Evolutionary conservation across 1,284 basidiomycete genomes (phyloP), one percentile per base, ranked within the genome.

Genomic region (Inonotus obliquus): DNA sequence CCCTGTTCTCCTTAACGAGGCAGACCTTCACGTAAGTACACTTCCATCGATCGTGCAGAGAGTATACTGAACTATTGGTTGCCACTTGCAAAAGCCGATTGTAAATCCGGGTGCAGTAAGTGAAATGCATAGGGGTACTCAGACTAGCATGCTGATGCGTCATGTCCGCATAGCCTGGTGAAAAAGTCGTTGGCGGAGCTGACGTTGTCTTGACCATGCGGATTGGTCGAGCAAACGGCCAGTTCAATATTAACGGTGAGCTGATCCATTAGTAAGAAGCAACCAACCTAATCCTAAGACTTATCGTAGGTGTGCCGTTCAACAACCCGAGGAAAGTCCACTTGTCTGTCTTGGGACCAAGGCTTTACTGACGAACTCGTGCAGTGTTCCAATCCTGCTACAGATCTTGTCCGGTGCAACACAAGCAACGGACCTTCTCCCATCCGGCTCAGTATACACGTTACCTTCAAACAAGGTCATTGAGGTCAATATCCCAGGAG

Each of bases 391-490:
- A 0, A 76, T 81, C 1, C 73, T 83, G 32, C 73, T 84, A 32
- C 82, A 84, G 62, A 78, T 84, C 51, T 67, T 84, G 39, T 81
- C 77, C 57, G 81, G 81, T 3, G 72, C 77, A 7, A 68, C 69
- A 49, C 72, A 73, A 39, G 75, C 79, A 13, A 67, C 73, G 10
- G 72, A 78, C n/a, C 70, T 84, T 23, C 73, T 82, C 27, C 81
- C 81, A 1, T 58, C 62, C 1, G 80, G 77, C 7, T 76, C 73
- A 23, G 73, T 83, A 2, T 81, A 79, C 61, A 69, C 71, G n/a
- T 66, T 84, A 14, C 78, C 77, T 1, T 68, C 65, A 13, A 78
- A 82, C 63, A 77, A 77, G 53, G 74, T 74, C 14, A 73, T 83
- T 19, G 81, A 83, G 63, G 62, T 83, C 17, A 69, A 71, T 1